Percentiles rank a stretch among this genome's conserved stretches.
phyloP scores from a whole-genome alignment of 306 rosid genomes.

The Prunus mongolica region DNA sequence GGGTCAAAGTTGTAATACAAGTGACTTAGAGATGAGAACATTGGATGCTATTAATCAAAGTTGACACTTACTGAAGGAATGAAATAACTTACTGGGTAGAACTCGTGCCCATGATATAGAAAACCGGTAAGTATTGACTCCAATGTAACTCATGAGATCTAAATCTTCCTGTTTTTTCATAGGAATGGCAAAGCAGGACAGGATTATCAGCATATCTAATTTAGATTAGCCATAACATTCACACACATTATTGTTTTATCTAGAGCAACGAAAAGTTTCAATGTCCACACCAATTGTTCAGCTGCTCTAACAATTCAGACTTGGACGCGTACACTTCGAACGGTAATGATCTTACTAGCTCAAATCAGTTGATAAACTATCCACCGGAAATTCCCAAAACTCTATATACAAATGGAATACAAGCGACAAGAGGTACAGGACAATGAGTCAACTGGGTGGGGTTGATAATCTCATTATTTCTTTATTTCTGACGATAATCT shows the following conservation, averaged over 20 bases:
- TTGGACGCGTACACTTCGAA: too few species aligned
- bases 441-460: background rate
- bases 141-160: slow-evolving; percentile 45
- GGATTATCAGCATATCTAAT: too few species aligned
- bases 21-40: background rate
- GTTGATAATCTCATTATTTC: background rate
- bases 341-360: too few species aligned
- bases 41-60: background rate
- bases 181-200: background rate
- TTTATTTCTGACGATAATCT: background rate
- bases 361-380: too few species aligned
- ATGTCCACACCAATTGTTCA: too few species aligned
- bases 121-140: slow-evolving; percentile 65
- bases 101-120: slow-evolving; percentile 88
- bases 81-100: slow-evolving; percentile 44
- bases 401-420: too few species aligned
- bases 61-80: background rate
- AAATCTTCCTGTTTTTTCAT: slow-evolving; percentile 53
- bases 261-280: too few species aligned
- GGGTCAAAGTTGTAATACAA: slow-evolving; percentile 8
- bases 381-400: too few species aligned
- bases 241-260: too few species aligned
- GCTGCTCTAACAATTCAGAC: too few species aligned
- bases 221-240: too few species aligned
- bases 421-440: too few species aligned